phyloP scores from a whole-genome alignment of 768 basidiomycete genomes.

The Termitomyces sp. region DNA sequence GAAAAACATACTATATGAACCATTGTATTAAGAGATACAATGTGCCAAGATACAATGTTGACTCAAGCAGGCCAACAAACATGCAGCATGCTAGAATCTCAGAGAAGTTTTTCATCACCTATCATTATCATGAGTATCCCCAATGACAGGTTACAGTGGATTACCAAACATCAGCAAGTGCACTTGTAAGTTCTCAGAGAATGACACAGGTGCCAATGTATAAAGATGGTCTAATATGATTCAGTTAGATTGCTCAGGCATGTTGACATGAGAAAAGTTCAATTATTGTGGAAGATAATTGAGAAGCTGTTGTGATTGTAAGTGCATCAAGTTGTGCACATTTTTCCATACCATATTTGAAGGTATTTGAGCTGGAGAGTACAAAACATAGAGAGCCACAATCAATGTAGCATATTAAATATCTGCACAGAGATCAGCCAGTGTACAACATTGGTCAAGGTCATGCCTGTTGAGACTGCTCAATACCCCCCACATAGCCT shows the following conservation, averaged over 20 bases:
- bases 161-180: constrained; percentile 56
- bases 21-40: constrained; percentile 46
- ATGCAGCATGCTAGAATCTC: constrained; percentile 56
- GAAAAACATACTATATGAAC: constrained; percentile 64
- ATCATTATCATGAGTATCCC: background rate
- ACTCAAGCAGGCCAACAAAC: constrained; percentile 63
- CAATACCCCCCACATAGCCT: too few relatives aligned
- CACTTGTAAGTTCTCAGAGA: constrained; percentile 61
- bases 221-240: constrained; percentile 45
- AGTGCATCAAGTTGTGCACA: background rate
- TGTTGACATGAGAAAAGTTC: background rate
- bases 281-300: constrained; percentile 50
- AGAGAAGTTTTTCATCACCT: constrained; percentile 53
- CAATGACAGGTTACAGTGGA: background rate
- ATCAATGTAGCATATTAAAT: constrained; percentile 51
- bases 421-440: constrained; percentile 32
- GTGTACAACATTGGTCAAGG: too few relatives aligned
- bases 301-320: constrained; percentile 35
- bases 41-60: constrained; percentile 64
- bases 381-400: constrained; percentile 54
- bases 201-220: constrained; percentile 62
- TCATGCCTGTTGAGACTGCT: too few relatives aligned
- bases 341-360: constrained; percentile 56
- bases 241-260: background rate
- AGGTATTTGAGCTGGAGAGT: constrained; percentile 63